These are phyloP conservation scores for Knoxia roxburghii DNA, from an alignment of 257 asterid species.

Conservation along the genomic window DNA sequence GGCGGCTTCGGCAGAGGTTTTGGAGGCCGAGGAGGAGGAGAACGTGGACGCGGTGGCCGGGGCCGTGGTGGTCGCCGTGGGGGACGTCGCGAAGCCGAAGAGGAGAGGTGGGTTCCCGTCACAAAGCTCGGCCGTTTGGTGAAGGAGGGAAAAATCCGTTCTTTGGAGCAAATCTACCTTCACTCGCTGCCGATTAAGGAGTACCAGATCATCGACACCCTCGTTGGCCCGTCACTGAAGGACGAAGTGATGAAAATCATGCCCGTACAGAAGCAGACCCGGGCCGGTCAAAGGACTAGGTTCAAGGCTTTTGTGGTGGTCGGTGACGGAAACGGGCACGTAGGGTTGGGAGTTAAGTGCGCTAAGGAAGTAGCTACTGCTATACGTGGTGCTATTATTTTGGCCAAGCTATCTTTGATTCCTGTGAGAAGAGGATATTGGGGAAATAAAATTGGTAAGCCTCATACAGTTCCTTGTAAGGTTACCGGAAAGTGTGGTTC, in stretches of 20 bases:
- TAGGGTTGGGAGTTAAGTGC: slow-evolving; percentile 84
- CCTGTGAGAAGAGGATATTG: slow-evolving; percentile 92
- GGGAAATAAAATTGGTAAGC: slow-evolving; percentile 90
- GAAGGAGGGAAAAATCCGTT: slow-evolving; percentile 51
- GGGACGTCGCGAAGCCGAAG: too few species aligned
- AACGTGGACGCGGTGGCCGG: too few species aligned
- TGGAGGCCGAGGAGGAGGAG: too few species aligned
- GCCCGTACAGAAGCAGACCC: slow-evolving; percentile 95
- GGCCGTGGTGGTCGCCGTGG: too few species aligned
- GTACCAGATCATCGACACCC: slow-evolving; percentile 59
- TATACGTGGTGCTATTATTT: slow-evolving; percentile 69
- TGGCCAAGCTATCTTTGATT: slow-evolving; percentile 70
- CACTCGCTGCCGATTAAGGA: slow-evolving; percentile 89
- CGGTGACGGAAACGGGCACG: slow-evolving; percentile 82
- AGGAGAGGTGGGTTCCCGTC: too few species aligned
- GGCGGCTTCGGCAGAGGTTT: too few species aligned
- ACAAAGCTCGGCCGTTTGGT: slow-evolving; percentile 80
- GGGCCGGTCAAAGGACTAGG: slow-evolving; percentile 92
- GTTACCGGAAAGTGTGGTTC: slow-evolving; percentile 91
- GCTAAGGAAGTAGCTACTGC: slow-evolving; percentile 93
- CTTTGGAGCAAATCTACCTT: slow-evolving; percentile 73
- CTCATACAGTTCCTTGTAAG: slow-evolving; percentile 88
- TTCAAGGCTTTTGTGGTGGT: slow-evolving; percentile 91
- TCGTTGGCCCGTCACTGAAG: slow-evolving; percentile 58
- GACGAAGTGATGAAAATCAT: slow-evolving; percentile 93